Base-by-base conservation (phyloP, 306 rosid species). In the Corylus avellana region DNA sequence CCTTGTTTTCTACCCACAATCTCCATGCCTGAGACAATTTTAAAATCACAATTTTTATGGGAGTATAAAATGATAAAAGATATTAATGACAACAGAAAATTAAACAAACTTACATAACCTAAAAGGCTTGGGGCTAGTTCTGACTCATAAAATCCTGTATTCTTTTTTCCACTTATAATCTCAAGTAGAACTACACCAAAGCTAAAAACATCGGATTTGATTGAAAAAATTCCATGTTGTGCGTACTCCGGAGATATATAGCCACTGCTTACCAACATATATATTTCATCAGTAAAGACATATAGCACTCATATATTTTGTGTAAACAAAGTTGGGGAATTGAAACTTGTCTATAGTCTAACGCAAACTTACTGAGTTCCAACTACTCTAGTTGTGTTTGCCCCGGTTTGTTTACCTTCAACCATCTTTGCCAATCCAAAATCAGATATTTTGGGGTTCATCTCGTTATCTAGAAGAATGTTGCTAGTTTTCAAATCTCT, bases 211-310 rank as follows among this genome's bases (percentile, higher is more conserved):
- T 89, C 93, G 0, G 87, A 87, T 55, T 91, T 91, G 9, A 77
- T 51, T 0, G 90, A 91, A 70, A 89, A 91, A 16, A 69, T 0
- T 62, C 91, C 92, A 0, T 87, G 87, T 32, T 83, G 63, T 7
- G 89, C 89, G 7, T 86, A 89, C 12, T 89, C 88, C 0, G 88
- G 90, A 49, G 90, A 77, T 85, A 88, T 91, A 54, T 91, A 89
- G 11, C 90, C 89, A 12, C 92, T 87, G 73, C 25, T 73, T 12
- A 4, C 50, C 7, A 44, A 42, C 5, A 6, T 42, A 12, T 12
- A 16, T 4, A 4, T 29, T 13, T 1, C 2, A 0, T 48, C 8
- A 51, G 27, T 17, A 8, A 2, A 32, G 3, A 25, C 51, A 18
- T 39, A 5, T 3, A 4, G 42, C 42, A 75, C 11, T 42, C 5